These are phyloP conservation scores for Microbotryum lychnidis-dioicae DNA, from an alignment of 1,284 basidiomycete species.

Conservation along the genomic window DNA sequence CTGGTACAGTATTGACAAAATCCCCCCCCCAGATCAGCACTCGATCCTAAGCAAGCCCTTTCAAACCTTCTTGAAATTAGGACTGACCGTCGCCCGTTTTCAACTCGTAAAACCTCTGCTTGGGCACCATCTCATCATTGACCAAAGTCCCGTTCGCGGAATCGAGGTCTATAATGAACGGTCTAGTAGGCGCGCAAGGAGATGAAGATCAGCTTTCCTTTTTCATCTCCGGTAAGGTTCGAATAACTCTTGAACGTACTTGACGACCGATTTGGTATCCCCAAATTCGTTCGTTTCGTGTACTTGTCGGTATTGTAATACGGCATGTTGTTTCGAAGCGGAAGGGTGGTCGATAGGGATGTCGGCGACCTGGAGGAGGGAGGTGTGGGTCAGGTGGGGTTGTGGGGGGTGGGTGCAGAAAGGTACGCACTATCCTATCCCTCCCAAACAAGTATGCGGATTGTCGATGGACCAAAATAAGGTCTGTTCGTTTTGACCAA, in stretches of 20 bases:
- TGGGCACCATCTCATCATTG: constrained; percentile 75
- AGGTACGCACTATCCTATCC: constrained; percentile 59
- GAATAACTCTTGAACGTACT: constrained; percentile 50
- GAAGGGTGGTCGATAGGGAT: constrained; percentile 90
- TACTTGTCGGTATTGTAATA: constrained; percentile 83
- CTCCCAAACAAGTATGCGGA: constrained; percentile 90
- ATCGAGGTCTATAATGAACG: constrained; percentile 92
- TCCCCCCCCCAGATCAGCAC: no score
- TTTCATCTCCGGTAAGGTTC: background rate
- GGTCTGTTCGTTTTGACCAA: constrained; percentile 48
- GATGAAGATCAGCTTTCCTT: background rate
- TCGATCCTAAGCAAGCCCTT: background rate
- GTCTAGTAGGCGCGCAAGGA: constrained; percentile 47
- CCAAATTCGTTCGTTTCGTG: constrained; percentile 84
- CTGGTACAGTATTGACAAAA: constrained; percentile 43
- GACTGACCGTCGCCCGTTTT: constrained; percentile 70
- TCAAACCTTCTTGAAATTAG: no score
- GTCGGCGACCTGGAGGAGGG: constrained; percentile 53
- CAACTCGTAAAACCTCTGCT: constrained; percentile 84
- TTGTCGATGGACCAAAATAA: constrained; percentile 83
- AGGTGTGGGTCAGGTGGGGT: background rate
- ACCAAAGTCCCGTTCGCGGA: constrained; percentile 92
- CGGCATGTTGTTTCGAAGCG: constrained; percentile 97
- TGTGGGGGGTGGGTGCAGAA: background rate
- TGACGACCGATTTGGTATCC: constrained; percentile 61